These are phyloP conservation scores for Lecanicillium sp. DNA, from an alignment of 2,329 filamentous ascomycete genomes.

Conservation along the genomic window DNA sequence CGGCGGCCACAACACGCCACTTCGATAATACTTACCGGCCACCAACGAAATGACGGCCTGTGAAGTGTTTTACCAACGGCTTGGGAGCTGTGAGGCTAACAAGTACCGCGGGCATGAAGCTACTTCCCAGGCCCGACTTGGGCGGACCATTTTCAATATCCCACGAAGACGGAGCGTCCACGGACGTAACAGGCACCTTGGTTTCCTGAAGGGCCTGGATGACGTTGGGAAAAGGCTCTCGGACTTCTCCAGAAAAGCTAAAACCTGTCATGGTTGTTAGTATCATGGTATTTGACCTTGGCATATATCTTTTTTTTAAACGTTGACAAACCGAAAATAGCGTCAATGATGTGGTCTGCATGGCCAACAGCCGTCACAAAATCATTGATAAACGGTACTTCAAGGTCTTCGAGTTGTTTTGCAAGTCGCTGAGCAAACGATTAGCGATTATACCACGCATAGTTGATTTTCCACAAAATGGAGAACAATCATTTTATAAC, in stretches of 20 bases:
- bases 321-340: constrained; percentile 71
- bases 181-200: constrained; percentile 69
- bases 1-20: constrained; percentile 8
- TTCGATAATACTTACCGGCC: constrained; percentile 50
- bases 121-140: constrained; percentile 63
- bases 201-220: constrained; percentile 70
- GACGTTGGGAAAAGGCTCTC: constrained; percentile 82
- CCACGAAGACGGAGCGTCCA: constrained; percentile 94
- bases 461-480: constrained; percentile 4
- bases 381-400: constrained; percentile 76
- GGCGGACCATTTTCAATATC: constrained; percentile 84
- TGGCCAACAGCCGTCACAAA: constrained; percentile 58
- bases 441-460: constrained; percentile 16
- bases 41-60: constrained; percentile 83
- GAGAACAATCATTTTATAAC: not conserved
- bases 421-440: constrained; percentile 55
- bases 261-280: constrained; percentile 51
- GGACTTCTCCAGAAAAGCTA: constrained; percentile 82
- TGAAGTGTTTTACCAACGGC: constrained; percentile 75
- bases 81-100: constrained; percentile 92
- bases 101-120: constrained; percentile 71
- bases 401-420: constrained; percentile 76
- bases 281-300: constrained; percentile 6
- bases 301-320: too few relatives aligned
- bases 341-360: constrained; percentile 79